Evolutionary conservation across 768 basidiomycete genomes (phyloP).

Genomic region (Suillus tomentosus): DNA sequence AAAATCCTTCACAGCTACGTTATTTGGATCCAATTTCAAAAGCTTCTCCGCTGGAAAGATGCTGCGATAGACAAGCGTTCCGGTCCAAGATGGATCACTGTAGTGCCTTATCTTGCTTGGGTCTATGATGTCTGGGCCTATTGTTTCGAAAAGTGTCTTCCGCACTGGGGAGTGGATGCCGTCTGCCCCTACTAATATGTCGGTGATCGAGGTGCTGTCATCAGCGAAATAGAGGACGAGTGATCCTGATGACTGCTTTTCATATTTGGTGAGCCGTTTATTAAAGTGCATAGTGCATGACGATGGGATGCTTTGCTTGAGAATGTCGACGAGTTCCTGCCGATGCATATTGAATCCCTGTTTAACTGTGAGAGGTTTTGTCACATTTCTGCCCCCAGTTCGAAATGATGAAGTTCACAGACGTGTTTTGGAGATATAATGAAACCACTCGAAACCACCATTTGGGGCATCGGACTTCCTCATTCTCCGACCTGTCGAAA

Average conservation of each 20-base stretch:
- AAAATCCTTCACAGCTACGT: slow-evolving; percentile 18
- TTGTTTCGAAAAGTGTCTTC: slow-evolving; percentile 20
- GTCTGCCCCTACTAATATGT: slow-evolving; percentile 45
- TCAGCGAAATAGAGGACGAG: slow-evolving; percentile 32
- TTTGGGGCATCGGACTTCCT: slow-evolving; percentile 7
- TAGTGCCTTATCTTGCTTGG: slow-evolving; percentile 10
- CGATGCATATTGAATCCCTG: slow-evolving; percentile 22
- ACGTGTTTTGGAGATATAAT: slow-evolving; percentile 12
- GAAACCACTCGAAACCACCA: slow-evolving; percentile 15
- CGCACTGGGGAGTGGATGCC: slow-evolving; percentile 33
- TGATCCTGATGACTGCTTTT: slow-evolving; percentile 1
- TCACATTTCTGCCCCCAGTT: neutral
- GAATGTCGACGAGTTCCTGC: slow-evolving; percentile 27
- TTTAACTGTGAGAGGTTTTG: neutral
- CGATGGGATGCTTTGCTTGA: slow-evolving; percentile 24
- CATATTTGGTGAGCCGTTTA: slow-evolving; percentile 35
- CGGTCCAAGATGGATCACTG: slow-evolving; percentile 39
- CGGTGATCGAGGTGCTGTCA: slow-evolving; percentile 35
- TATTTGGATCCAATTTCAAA: slow-evolving; percentile 20
- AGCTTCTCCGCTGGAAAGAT: slow-evolving; percentile 35
- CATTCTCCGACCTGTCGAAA: slow-evolving; percentile 1
- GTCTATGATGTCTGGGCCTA: slow-evolving; percentile 23
- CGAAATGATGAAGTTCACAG: neutral
- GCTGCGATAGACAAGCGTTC: slow-evolving; percentile 39
- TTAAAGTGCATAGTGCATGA: slow-evolving; percentile 25